A percentile compares a stretch with the other conserved stretches of the same genome.
Evolutionary conservation across 805 yeast genomes (phyloP).

Genomic region (Diddensiella santjacobensis): DNA sequence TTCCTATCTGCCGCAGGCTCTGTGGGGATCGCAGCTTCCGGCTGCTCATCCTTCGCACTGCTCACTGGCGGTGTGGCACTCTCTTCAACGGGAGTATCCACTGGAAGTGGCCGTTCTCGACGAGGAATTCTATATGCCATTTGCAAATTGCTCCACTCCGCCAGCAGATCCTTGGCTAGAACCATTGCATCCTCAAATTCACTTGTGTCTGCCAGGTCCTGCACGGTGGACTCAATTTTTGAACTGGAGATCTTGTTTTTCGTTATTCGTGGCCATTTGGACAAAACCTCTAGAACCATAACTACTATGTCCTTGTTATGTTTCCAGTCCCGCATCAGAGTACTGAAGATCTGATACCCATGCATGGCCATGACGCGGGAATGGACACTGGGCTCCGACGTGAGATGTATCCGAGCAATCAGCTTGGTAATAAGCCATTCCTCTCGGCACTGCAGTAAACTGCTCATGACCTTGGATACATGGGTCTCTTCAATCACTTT

Average conservation of each 20-base stretch:
- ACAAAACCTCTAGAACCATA: conserved; percentile 54
- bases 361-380: conserved; percentile 68
- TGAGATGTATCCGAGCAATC: conserved; percentile 58
- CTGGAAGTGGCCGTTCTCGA: conserved; percentile 30
- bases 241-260: conserved; percentile 73
- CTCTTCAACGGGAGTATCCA: conserved; percentile 12
- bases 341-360: conserved; percentile 77
- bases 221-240: conserved; percentile 63
- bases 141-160: conserved; percentile 68
- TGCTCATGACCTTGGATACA: conserved; percentile 76
- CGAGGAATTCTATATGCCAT: conserved; percentile 87
- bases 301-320: conserved; percentile 41
- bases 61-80: conserved; percentile 8
- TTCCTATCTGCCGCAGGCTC: not conserved
- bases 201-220: conserved; percentile 36
- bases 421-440: conserved; percentile 58
- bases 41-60: conserved; percentile 25
- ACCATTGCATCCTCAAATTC: conserved; percentile 30
- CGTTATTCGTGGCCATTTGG: conserved; percentile 66
- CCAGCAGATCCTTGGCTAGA: conserved; percentile 46
- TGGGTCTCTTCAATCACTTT: conserved; percentile 51
- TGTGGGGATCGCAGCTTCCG: conserved; percentile 4
- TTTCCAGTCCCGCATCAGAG: conserved; percentile 45
- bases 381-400: conserved; percentile 50
- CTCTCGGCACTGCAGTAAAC: conserved; percentile 74